These are phyloP conservation scores for Naganishia friedmannii DNA, from an alignment of 768 basidiomycete species.

Conservation along the genomic window DNA sequence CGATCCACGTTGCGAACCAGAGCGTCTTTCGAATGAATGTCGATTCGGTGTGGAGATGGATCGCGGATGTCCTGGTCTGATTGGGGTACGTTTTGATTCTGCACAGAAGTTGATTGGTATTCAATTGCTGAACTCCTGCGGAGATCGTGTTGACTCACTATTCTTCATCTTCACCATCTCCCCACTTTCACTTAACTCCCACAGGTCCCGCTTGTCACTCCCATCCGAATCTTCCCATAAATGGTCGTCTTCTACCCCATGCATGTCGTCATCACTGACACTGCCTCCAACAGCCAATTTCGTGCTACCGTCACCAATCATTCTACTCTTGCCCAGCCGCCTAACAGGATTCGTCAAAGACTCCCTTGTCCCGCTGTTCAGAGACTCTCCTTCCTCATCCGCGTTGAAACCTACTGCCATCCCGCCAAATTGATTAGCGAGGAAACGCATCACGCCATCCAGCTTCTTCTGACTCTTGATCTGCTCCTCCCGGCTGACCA, in stretches of 20 bases:
- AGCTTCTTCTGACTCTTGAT: constrained; percentile 95
- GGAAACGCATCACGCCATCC: constrained; percentile 87
- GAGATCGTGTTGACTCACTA: not conserved
- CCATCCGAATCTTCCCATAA: constrained; percentile 29
- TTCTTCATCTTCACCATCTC: constrained; percentile 27
- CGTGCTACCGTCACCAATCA: constrained; percentile 45
- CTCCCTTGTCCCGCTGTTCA: constrained; percentile 5
- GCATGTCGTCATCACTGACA: constrained; percentile 7
- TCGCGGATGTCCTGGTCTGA: not conserved
- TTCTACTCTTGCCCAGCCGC: constrained; percentile 45
- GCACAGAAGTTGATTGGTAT: not conserved
- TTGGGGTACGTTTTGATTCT: not conserved
- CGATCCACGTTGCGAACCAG: not conserved
- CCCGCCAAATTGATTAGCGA: constrained; percentile 75
- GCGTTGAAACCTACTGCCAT: constrained; percentile 30
- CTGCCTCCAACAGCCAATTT: constrained; percentile 22
- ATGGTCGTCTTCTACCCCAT: constrained; percentile 10
- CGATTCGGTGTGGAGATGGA: constrained; percentile 22
- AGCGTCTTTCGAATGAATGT: constrained; percentile 12
- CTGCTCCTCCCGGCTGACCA: constrained; percentile 71
- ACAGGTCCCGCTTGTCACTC: constrained; percentile 36
- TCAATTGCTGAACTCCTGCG: not conserved
- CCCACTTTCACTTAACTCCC: constrained; percentile 29
- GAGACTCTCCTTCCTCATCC: constrained; percentile 31
- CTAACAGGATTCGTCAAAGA: constrained; percentile 36